These are phyloP conservation scores for Goffeauzyma gilvescens DNA, from an alignment of 768 basidiomycete species.

Conservation along the genomic window DNA sequence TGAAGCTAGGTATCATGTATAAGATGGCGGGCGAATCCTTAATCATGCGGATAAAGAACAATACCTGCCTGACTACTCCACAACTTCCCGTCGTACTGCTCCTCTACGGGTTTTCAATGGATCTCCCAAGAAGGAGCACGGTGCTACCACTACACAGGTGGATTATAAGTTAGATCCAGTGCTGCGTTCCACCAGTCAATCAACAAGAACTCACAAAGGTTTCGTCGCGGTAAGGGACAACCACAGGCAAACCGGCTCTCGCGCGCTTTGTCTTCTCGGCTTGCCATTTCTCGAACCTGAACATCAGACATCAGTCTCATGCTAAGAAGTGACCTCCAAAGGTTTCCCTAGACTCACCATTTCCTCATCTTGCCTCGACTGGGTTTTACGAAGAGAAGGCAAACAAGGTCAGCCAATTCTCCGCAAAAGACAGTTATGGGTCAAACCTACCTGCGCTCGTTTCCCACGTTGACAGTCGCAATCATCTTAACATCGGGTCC, in stretches of 20 bases:
- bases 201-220: constrained; percentile 28
- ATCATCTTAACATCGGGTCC: constrained; percentile 68
- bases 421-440: constrained; percentile 29
- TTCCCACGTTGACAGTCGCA: constrained; percentile 47
- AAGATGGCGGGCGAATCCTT: too few species aligned
- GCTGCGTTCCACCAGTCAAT: too few species aligned
- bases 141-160: too few species aligned
- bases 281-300: constrained; percentile 70
- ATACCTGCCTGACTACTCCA: too few species aligned
- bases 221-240: constrained; percentile 30
- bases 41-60: too few species aligned
- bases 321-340: not conserved
- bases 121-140: too few species aligned
- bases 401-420: not conserved
- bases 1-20: too few species aligned
- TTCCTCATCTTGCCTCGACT: constrained; percentile 64
- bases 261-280: constrained; percentile 49
- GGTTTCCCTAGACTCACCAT: constrained; percentile 30
- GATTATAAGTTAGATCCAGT: too few species aligned
- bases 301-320: not conserved
- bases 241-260: constrained; percentile 28
- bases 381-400: not conserved
- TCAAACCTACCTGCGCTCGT: constrained; percentile 25
- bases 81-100: too few species aligned
- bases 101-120: too few species aligned